Base-by-base conservation (phyloP, 2,329 filamentous ascomycete species). In the Hymenoscyphus linearis region DNA sequence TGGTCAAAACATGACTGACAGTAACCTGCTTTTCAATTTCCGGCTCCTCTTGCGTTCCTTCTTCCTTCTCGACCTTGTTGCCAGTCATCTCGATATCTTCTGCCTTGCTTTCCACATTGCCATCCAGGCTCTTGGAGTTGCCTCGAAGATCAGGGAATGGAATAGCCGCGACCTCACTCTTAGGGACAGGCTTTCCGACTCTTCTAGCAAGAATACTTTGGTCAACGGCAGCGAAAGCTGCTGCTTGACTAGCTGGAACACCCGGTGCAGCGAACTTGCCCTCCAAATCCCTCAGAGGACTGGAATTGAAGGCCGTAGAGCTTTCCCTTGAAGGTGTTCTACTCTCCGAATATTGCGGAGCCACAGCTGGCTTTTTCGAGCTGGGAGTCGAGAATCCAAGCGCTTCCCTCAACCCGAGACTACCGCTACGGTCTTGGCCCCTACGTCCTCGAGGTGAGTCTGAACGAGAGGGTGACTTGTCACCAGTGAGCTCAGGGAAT, bases 1-100 rank as follows among this genome's bases (percentile, higher is more conserved):
- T 95, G 5, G 90, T 93, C 64, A 95, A 77, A 12, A 93, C 78
- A 72, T 93, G 90, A 47, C 88, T 91, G 4, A 95, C 83, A 7
- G 87, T 90, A 7, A 85, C 87, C 63, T 59, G 58, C 18, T 68
- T 71, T 25, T 68, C 67, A 59, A 73, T 74, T 0, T 70, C 70
- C 16, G 62, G 66, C 26, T 69, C 67, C 58, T 73, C 74, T 1
- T 70, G 69, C 12, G 62, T 66, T 14, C 66, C 65, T 36, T 63
- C 60, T n/a, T 66, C 53, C 26, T 69, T 66, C 18, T 63, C 62
- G 2, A 61, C 64, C 18, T 65, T 60, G 2, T 55, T 61, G 16
- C 56, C 61, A 18, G 56, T 16, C 22, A 54, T 56, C 55, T 57
- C 64, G 0, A 55, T 57, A 26, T 66, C 61, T 40, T 40, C 35